Base-by-base conservation (phyloP, 305 asterid species). In the Plantago coronopus region DNA sequence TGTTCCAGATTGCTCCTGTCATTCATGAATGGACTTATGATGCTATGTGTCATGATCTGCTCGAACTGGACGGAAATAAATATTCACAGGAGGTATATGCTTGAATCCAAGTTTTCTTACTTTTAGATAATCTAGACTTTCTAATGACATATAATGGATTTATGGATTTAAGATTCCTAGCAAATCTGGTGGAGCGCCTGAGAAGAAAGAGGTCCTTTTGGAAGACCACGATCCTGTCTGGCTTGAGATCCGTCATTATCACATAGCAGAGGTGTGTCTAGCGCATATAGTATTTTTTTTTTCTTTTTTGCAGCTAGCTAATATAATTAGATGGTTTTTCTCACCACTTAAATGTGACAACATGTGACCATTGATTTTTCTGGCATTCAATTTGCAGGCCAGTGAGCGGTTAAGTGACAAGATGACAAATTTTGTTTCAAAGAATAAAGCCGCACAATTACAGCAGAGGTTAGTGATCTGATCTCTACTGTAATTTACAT, bases 1-100 rank as follows among this genome's bases (percentile, higher is more conserved):
- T 67, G 57, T 62, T 70, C 65, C 73, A 89, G 97, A 82, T 93
- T 62, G 96, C 99, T 78, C 99, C 97, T 21, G 81, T 93, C 64
- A 93, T 93, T 66, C 99, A 93, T 68, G 99, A 93, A 73, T 93
- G 99, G 99, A 89, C 97, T 15, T 93, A 93, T 66, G 99, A 93
- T 79, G 97, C 96, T 61, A 87, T 93, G 97, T 87, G 96, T 57
- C 97, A 93, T 77, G 99, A 93, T 77, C 83, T 89, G 67, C 95
- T 93, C 54, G 97, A 83, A 19, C 76, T 93, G 80, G 91, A 87
- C 2, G 99, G 99, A 67, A 93, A 85, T 75, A 89, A 89, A 83
- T 89, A 85, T 67, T 69, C 72, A 23, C 85, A 82, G 12, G 97
- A 93, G 99, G 99, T 93, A 85, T 56, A 11, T 68, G 54, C 45